phyloP scores from a whole-genome alignment of 2,329 filamentous ascomycete genomes.

The Colletotrichum eremochloae region DNA sequence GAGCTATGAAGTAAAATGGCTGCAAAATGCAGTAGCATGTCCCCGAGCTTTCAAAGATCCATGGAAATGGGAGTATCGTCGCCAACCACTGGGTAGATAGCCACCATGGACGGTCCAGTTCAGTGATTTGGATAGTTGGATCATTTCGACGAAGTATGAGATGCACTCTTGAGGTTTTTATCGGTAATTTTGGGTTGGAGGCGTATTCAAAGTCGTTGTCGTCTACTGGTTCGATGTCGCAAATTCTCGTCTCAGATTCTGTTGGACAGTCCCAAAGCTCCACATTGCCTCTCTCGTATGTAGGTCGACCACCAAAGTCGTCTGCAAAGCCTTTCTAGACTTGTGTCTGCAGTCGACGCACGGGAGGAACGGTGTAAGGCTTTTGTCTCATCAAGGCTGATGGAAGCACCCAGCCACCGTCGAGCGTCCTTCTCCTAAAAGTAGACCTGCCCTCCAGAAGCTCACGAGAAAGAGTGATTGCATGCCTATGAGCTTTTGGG shows the following conservation, averaged over 20 bases:
- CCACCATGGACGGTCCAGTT: slow-evolving; percentile 42
- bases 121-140: slow-evolving; percentile 47
- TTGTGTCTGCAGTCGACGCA: slow-evolving; percentile 41
- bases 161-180: slow-evolving; percentile 48
- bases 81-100: slow-evolving; percentile 30
- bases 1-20: background rate
- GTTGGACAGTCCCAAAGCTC: slow-evolving; percentile 60
- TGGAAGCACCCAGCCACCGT: slow-evolving; percentile 65
- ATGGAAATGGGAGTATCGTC: background rate
- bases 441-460: slow-evolving; percentile 65
- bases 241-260: slow-evolving; percentile 64
- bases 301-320: slow-evolving; percentile 69
- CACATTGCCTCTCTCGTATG: slow-evolving; percentile 62
- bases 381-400: slow-evolving; percentile 64
- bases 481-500: slow-evolving; percentile 62
- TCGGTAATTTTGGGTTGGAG: slow-evolving; percentile 51
- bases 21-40: background rate
- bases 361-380: slow-evolving; percentile 54
- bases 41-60: background rate
- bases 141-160: slow-evolving; percentile 51
- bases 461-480: slow-evolving; percentile 67
- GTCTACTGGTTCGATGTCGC: slow-evolving; percentile 48
- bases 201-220: background rate
- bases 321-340: slow-evolving; percentile 55
- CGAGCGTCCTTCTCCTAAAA: slow-evolving; percentile 62